Conservation (phyloP, 352 stramenopile species). For the Pythium phragmiticola region DNA sequence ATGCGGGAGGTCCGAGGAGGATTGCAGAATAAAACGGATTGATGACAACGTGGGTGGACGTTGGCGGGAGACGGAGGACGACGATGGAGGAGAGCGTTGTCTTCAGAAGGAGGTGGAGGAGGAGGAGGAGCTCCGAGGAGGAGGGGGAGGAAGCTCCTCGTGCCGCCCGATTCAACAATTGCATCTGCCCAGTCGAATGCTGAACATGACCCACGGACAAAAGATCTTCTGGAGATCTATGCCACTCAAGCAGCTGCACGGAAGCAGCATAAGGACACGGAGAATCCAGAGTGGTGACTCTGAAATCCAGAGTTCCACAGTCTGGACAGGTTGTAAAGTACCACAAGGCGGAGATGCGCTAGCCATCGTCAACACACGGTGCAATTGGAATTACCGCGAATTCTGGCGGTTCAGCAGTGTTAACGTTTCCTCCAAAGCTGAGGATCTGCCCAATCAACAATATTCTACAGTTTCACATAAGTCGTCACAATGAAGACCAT, state of each 20-base stretch:
- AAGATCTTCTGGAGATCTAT: not conserved
- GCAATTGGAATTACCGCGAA: not conserved
- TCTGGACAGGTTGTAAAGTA: too few species aligned
- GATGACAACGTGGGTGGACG: not conserved
- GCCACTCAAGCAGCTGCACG: not conserved
- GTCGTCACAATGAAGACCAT: not conserved
- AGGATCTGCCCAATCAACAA: not conserved
- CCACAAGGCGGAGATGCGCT: too few species aligned
- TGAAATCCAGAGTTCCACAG: too few species aligned
- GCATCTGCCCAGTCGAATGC: not conserved
- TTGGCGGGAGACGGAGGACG: not conserved
- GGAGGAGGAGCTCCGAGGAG: not conserved
- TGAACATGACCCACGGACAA: not conserved
- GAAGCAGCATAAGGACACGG: not conserved
- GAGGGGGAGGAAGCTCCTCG: not conserved
- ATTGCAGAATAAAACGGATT: slow-evolving; percentile 14
- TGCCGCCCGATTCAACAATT: slow-evolving; percentile 9
- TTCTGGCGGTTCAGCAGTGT: slow-evolving; percentile 2
- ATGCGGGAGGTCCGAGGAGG: not conserved
- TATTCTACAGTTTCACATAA: not conserved
- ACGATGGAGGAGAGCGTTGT: not conserved
- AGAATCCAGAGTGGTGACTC: too few species aligned
- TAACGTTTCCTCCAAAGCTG: not conserved
- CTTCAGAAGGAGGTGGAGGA: not conserved
- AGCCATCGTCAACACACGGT: not conserved